Conservation (phyloP, 164 flowering plant genomes). For the Annona squamosa region DNA sequence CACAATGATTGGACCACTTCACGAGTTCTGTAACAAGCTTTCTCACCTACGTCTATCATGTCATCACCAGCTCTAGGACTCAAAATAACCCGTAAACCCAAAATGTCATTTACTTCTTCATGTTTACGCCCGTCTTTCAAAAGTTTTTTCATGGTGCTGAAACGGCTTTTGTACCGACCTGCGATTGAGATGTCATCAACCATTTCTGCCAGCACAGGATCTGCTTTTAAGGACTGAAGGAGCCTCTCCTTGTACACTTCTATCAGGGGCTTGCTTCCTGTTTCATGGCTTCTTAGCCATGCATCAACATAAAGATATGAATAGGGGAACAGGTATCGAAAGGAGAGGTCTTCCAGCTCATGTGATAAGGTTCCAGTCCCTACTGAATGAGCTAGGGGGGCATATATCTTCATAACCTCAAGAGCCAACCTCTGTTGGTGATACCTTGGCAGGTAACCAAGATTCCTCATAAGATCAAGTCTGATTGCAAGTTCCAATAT, state of each 20-base stretch:
- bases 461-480: slow-evolving; percentile 81
- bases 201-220: slow-evolving; percentile 43
- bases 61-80: slow-evolving; percentile 37
- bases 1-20: slow-evolving; percentile 62
- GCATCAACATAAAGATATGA: slow-evolving; percentile 74
- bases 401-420: slow-evolving; percentile 70
- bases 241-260: slow-evolving; percentile 57
- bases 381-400: slow-evolving; percentile 83
- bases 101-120: slow-evolving; percentile 74
- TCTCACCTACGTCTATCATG: slow-evolving; percentile 36
- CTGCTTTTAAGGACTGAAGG: slow-evolving; percentile 40
- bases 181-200: slow-evolving; percentile 47
- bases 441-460: slow-evolving; percentile 67
- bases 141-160: slow-evolving; percentile 92
- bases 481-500: slow-evolving; percentile 62
- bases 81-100: slow-evolving; percentile 70
- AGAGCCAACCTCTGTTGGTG: slow-evolving; percentile 61
- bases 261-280: slow-evolving; percentile 50
- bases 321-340: slow-evolving; percentile 68
- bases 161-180: slow-evolving; percentile 90
- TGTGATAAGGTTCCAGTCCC: slow-evolving; percentile 50
- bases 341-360: slow-evolving; percentile 84
- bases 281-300: slow-evolving; percentile 74
- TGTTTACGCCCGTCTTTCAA: slow-evolving; percentile 72
- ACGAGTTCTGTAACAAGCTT: slow-evolving; percentile 70